Conservation (phyloP, 208 protist species). For the Strigomonas culicis region DNA sequence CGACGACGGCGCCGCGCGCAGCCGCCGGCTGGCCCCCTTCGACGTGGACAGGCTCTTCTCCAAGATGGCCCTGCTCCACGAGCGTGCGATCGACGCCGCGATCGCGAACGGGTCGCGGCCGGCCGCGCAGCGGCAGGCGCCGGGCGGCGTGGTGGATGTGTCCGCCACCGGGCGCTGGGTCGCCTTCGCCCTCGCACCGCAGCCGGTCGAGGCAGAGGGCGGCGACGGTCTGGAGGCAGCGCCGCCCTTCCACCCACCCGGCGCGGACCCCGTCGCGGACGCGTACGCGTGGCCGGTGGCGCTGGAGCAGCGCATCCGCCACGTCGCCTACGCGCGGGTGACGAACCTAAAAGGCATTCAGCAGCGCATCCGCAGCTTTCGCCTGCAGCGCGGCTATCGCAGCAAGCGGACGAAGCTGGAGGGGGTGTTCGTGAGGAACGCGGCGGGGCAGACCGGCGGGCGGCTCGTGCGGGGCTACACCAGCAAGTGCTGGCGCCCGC, state of each 20-base stretch:
- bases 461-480: no score
- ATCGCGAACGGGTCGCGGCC: no score
- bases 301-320: slow-evolving; percentile 33
- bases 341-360: background rate
- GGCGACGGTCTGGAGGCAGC: slow-evolving; percentile 2
- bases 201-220: background rate
- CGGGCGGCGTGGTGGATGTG: no score
- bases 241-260: slow-evolving; percentile 1
- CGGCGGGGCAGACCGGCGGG: background rate
- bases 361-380: background rate
- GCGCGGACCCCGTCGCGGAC: slow-evolving; percentile 10
- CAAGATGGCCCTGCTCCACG: no score
- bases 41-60: no score
- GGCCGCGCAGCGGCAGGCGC: no score
- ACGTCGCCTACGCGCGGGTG: slow-evolving; percentile 30
- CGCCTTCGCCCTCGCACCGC: no score
- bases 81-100: no score
- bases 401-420: no score
- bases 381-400: background rate
- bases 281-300: slow-evolving; percentile 34
- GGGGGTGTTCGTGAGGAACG: background rate
- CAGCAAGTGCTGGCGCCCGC: background rate
- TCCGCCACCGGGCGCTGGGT: no score
- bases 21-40: no score
- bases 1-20: no score